Evolutionary conservation across 345 rosid species (phyloP).

Genomic region (Brassica carinata): DNA sequence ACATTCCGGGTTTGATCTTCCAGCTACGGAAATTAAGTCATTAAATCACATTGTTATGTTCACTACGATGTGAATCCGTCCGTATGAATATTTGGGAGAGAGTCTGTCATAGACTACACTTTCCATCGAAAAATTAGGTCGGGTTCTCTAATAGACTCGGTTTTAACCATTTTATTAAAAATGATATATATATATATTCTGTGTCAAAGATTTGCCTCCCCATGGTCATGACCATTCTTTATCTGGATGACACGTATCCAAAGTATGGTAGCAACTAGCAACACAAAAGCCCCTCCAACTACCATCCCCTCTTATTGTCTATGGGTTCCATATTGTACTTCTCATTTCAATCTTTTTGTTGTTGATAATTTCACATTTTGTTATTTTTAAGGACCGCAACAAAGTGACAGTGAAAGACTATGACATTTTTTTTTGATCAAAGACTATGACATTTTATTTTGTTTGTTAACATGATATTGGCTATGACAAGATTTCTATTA

Average conservation of each 20-base stretch:
- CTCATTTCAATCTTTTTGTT: slow-evolving; percentile 7
- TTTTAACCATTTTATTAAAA: too few relatives aligned
- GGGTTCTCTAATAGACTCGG: too few relatives aligned
- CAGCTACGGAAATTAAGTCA: too few relatives aligned
- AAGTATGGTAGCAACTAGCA: slow-evolving; percentile 17
- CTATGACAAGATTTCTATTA: slow-evolving; percentile 20
- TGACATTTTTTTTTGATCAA: too few relatives aligned
- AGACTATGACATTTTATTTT: neutral
- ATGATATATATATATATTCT: too few relatives aligned
- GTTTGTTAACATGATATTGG: slow-evolving; percentile 7
- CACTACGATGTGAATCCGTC: too few relatives aligned
- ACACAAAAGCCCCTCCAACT: slow-evolving; percentile 17
- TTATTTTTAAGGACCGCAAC: neutral
- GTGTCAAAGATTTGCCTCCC: slow-evolving; percentile 26
- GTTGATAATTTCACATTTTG: neutral
- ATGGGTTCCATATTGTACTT: slow-evolving; percentile 34
- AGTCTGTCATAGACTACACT: too few relatives aligned
- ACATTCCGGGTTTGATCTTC: too few relatives aligned
- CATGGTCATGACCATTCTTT: slow-evolving; percentile 26
- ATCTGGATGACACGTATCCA: slow-evolving; percentile 31
- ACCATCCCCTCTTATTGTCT: slow-evolving; percentile 39
- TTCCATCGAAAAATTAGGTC: too few relatives aligned
- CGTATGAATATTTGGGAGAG: too few relatives aligned
- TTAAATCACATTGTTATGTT: too few relatives aligned
- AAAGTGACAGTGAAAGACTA: neutral